phyloP scores from a whole-genome alignment of 208 protist genomes.

The Trypanosoma platydactyli region DNA sequence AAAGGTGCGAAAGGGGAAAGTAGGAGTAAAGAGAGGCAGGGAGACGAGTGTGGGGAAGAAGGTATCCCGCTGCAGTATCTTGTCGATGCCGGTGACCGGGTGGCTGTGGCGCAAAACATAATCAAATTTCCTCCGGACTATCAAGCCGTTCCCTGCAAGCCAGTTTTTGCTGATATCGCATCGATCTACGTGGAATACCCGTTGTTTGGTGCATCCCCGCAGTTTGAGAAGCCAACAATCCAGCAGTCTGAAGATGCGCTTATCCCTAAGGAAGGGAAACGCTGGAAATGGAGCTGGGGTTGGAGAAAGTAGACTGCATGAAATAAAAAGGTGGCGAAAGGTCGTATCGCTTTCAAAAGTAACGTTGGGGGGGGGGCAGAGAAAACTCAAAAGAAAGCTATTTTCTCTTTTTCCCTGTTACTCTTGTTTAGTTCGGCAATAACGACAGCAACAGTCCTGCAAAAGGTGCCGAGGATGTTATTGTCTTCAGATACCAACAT shows the following conservation, averaged over 20 bases:
- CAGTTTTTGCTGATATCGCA: conserved; percentile 84
- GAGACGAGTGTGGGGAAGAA: neutral
- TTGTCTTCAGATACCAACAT: too few species aligned
- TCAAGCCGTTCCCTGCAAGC: conserved; percentile 78
- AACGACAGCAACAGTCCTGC: too few species aligned
- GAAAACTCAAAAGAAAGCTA: too few species aligned
- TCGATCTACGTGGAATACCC: conserved; percentile 77
- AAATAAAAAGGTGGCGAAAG: too few species aligned
- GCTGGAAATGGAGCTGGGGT: conserved; percentile 46
- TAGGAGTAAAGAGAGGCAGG: neutral
- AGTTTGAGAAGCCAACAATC: conserved; percentile 9
- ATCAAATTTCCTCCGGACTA: conserved; percentile 81
- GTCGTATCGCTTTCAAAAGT: too few species aligned
- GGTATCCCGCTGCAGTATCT: conserved; percentile 25
- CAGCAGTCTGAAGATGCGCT: conserved; percentile 14
- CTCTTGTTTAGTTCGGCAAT: too few species aligned
- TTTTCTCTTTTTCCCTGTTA: too few species aligned
- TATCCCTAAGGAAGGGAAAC: conserved; percentile 21
- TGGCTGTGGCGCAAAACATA: conserved; percentile 57
- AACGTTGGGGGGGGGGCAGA: too few species aligned
- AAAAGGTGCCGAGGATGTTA: too few species aligned
- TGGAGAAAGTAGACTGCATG: too few species aligned
- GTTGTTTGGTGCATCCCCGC: conserved; percentile 7
- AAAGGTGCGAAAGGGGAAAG: too few species aligned
- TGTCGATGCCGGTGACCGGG: conserved; percentile 37